Base-by-base conservation (phyloP, 306 rosid species). In the Cucumis hystrix region DNA sequence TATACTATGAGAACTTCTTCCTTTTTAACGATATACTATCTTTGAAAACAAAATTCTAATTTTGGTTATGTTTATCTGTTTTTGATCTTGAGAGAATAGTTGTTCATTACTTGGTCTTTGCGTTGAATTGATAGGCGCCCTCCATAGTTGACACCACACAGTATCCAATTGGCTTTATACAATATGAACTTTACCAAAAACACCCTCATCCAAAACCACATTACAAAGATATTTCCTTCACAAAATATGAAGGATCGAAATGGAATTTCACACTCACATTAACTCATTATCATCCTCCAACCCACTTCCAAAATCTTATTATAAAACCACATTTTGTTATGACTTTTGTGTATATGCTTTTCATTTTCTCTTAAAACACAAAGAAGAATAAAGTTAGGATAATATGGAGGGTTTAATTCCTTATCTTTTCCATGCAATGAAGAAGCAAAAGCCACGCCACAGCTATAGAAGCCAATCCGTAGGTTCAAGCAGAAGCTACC, bases 331-430 rank as follows among this genome's bases (percentile, higher is more conserved):
- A 13, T n/a, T 1, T 18, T 23, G 60, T 18, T 23, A 52, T 54
- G 23, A 25, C 6, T 54, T 59, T 72, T 72, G 43, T 72, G 43
- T 70, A 20, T 8, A 18, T 18, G 16, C 15, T 65, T 65, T 65
- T 28, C 25, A 37, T 65, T 65, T 37, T 35, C 45, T 64, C 21
- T 23, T 45, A 23, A 23, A 70, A 21, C 33, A 72, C 49, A 41
- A 25, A 47, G 28, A 33, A 33, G 62, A 54, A 18, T 3, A 45
- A 56, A 54, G 20, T 17, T 17, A 65, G 8, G 56, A 61, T 25
- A 65, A 71, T 92, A 28, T 28, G 97, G 97, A 92, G 79, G 97
- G 96, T 16, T 87, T 90, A 78, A 92, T 92, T 82, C 97, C 97
- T 12, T 92, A 80, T 87, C 86, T 92, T 25, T 57, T 89, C 77